Evolutionary conservation across 176 grass and related monocot genomes (phyloP).

Genomic region (Carex myosuroides): DNA sequence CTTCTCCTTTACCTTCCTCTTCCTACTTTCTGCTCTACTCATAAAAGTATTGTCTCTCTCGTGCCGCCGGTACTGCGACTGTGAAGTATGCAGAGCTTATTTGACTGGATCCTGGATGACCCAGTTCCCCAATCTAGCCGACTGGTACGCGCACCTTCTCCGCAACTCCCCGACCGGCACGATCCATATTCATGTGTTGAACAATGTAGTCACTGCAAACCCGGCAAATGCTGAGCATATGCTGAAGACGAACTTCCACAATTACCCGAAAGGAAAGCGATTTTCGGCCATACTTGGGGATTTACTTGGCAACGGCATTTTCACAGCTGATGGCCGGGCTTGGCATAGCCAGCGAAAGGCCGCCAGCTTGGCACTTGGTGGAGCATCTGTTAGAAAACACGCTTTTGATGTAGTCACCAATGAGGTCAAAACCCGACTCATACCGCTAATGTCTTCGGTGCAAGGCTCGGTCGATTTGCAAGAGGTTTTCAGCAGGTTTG

Average conservation of each 20-base stretch:
- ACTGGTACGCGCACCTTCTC: slow-evolving; percentile 70
- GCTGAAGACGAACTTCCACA: slow-evolving; percentile 58
- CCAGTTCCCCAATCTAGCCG: slow-evolving; percentile 59
- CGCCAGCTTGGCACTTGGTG: slow-evolving; percentile 75
- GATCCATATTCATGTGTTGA: slow-evolving; percentile 51
- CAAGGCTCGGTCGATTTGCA: slow-evolving; percentile 49
- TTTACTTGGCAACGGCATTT: slow-evolving; percentile 79
- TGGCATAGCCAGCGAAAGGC: slow-evolving; percentile 73
- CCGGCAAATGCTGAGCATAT: slow-evolving; percentile 72
- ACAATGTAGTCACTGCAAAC: slow-evolving; percentile 55
- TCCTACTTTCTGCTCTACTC: slow-evolving; percentile 23
- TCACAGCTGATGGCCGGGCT: slow-evolving; percentile 59
- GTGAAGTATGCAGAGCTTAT: slow-evolving; percentile 49
- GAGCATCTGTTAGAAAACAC: slow-evolving; percentile 46
- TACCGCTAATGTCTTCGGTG: slow-evolving; percentile 34
- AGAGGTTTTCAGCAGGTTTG: slow-evolving; percentile 74
- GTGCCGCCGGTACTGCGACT: slow-evolving; percentile 41
- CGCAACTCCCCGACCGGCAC: slow-evolving; percentile 42
- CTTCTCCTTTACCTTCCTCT: slow-evolving; percentile 8
- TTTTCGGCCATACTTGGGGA: slow-evolving; percentile 56
- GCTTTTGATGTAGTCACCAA: slow-evolving; percentile 41
- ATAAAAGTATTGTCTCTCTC: slow-evolving; percentile 18
- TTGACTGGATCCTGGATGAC: slow-evolving; percentile 46
- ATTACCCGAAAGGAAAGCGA: slow-evolving; percentile 63
- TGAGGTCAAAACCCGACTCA: slow-evolving; percentile 32